Conservation (phyloP, 768 basidiomycete genomes). For the Gloeopeniophorella convolvens region DNA sequence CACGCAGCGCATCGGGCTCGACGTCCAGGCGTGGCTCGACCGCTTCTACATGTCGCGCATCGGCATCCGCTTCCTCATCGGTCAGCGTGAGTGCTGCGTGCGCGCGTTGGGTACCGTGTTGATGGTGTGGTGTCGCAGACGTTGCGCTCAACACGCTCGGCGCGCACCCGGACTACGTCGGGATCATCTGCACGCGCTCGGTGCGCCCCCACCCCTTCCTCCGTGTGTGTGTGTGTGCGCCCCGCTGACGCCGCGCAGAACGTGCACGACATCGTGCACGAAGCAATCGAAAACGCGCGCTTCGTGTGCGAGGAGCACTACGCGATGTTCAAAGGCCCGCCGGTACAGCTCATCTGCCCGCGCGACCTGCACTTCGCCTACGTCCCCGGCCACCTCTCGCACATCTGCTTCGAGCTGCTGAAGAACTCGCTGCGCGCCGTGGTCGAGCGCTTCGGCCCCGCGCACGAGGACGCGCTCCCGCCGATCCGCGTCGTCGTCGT, state of each 20-base stretch:
- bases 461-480: constrained; percentile 72
- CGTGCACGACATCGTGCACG: constrained; percentile 95
- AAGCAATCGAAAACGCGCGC: constrained; percentile 96
- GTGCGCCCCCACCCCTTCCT: constrained; percentile 37
- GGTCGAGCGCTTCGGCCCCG: constrained; percentile 85
- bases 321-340: constrained; percentile 89
- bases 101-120: too few relatives aligned
- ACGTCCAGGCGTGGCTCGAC: constrained; percentile 94
- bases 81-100: constrained; percentile 62
- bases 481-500: constrained; percentile 94
- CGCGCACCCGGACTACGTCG: constrained; percentile 87
- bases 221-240: not conserved
- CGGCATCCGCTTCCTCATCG: constrained; percentile 94
- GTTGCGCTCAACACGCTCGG: constrained; percentile 91
- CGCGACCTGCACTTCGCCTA: constrained; percentile 82
- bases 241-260: constrained; percentile 42
- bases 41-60: constrained; percentile 95
- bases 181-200: constrained; percentile 93
- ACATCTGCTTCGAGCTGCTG: constrained; percentile 94
- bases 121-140: constrained; percentile 56
- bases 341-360: constrained; percentile 94
- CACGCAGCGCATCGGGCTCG: constrained; percentile 65
- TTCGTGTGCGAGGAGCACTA: constrained; percentile 95
- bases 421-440: constrained; percentile 98
- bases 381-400: constrained; percentile 93